phyloP scores from a whole-genome alignment of 2,329 filamentous ascomycete species.

The Herpotrichia juniperi region DNA sequence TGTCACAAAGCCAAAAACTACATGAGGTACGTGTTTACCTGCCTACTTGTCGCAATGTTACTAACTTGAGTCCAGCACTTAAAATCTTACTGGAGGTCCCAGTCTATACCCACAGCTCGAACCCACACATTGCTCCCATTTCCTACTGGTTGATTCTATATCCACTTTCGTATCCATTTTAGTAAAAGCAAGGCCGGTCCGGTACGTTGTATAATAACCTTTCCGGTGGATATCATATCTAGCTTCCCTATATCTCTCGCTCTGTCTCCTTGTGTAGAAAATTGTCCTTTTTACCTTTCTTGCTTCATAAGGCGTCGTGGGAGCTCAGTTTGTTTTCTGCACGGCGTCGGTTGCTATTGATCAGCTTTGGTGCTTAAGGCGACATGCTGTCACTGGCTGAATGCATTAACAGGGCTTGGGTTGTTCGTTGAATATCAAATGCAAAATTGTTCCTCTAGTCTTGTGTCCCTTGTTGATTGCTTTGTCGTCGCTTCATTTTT shows the following conservation, averaged over 20 bases:
- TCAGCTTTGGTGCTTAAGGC: slow-evolving; percentile 1
- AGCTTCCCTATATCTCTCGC: slow-evolving; percentile 7
- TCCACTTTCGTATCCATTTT: slow-evolving; percentile 21
- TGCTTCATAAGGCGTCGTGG: slow-evolving; percentile 8
- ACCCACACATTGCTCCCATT: slow-evolving; percentile 4
- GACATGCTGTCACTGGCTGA: slow-evolving; percentile 11
- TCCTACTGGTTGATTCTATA: slow-evolving; percentile 11
- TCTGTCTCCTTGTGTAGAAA: slow-evolving; percentile 15
- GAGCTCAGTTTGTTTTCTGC: slow-evolving; percentile 7
- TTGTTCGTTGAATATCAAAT: neutral
- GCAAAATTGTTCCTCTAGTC: slow-evolving; percentile 1
- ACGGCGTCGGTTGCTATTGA: neutral
- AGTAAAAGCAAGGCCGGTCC: slow-evolving; percentile 26
- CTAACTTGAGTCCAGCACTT: no score
- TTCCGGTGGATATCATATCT: slow-evolving; percentile 21
- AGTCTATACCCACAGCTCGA: neutral
- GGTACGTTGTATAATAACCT: slow-evolving; percentile 27
- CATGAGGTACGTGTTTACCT: neutral
- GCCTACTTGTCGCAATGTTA: no score
- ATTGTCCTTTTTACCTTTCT: slow-evolving; percentile 5
- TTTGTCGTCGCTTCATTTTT: neutral
- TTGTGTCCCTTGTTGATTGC: neutral
- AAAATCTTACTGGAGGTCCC: no score
- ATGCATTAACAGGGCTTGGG: slow-evolving; percentile 4
- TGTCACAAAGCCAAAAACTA: slow-evolving; percentile 25